These are phyloP conservation scores for Solanum habrochaites DNA, from an alignment of 257 asterid species.

Conservation along the genomic window DNA sequence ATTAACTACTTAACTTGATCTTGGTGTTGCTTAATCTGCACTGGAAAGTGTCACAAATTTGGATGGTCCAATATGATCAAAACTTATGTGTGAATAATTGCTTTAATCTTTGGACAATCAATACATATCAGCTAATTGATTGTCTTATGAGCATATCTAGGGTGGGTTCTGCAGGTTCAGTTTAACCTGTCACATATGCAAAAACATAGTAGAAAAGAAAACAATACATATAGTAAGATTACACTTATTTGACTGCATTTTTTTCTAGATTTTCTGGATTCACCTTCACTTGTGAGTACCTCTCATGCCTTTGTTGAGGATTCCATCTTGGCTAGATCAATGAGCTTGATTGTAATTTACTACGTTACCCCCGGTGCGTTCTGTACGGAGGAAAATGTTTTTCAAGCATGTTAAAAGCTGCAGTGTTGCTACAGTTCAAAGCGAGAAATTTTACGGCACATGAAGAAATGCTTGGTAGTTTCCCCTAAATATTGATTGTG, in stretches of 20 bases:
- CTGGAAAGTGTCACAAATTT: not conserved
- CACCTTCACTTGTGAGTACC: not conserved
- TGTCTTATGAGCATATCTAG: not conserved
- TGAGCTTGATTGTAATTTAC: not conserved
- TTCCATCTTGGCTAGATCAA: not conserved
- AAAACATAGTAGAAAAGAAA: not conserved
- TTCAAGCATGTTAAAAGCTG: too few species aligned
- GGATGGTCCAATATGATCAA: not conserved
- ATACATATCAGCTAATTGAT: not conserved
- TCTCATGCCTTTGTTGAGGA: not conserved
- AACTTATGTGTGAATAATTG: not conserved
- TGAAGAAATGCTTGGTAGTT: too few species aligned
- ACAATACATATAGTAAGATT: not conserved
- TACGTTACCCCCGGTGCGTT: not conserved
- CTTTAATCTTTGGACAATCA: not conserved
- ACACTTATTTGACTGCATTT: not conserved
- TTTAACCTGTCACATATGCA: not conserved
- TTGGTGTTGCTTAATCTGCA: not conserved
- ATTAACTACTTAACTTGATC: not conserved
- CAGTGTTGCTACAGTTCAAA: too few species aligned
- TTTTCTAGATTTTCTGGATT: not conserved
- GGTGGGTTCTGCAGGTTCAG: not conserved
- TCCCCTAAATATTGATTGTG: too few species aligned
- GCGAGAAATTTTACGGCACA: too few species aligned
- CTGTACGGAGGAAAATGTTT: too few species aligned